Evolutionary conservation across 768 basidiomycete species (phyloP).

Genomic region (Ramaria sp.): DNA sequence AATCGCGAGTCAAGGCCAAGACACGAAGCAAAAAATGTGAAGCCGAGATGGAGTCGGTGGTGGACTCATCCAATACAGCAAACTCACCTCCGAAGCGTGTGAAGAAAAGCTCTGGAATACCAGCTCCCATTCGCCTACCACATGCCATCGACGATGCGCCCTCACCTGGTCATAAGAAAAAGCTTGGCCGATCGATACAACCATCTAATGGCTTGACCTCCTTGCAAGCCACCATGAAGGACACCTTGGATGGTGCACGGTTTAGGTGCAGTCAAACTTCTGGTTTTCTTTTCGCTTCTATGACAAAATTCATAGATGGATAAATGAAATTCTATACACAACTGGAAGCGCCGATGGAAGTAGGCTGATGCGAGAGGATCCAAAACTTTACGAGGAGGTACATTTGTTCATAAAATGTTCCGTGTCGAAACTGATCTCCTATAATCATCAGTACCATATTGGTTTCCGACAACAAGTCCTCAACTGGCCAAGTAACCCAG

Average conservation of each 20-base stretch:
- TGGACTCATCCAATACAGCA: too few species aligned
- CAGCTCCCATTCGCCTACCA: background rate
- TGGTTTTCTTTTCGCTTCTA: background rate
- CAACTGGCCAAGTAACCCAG: constrained; percentile 90
- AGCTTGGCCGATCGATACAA: background rate
- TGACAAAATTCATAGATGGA: constrained; percentile 44
- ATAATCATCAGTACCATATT: constrained; percentile 61
- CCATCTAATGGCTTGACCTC: constrained; percentile 36
- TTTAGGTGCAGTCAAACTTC: constrained; percentile 50
- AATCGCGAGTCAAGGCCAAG: too few species aligned
- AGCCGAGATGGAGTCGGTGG: too few species aligned
- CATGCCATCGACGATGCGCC: background rate
- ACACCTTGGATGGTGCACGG: constrained; percentile 75
- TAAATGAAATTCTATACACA: constrained; percentile 91
- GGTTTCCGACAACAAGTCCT: constrained; percentile 89
- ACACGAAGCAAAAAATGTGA: too few species aligned
- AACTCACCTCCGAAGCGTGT: too few species aligned
- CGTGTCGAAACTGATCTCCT: background rate
- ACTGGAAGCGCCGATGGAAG: constrained; percentile 64
- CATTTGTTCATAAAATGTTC: constrained; percentile 15
- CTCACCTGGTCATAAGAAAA: background rate
- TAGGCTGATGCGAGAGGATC: constrained; percentile 77
- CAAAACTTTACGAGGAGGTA: constrained; percentile 76
- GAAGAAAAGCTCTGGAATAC: too few species aligned
- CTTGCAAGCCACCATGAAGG: constrained; percentile 69